These are phyloP conservation scores for Malus asiatica DNA, from an alignment of 306 rosid species.

Conservation along the genomic window DNA sequence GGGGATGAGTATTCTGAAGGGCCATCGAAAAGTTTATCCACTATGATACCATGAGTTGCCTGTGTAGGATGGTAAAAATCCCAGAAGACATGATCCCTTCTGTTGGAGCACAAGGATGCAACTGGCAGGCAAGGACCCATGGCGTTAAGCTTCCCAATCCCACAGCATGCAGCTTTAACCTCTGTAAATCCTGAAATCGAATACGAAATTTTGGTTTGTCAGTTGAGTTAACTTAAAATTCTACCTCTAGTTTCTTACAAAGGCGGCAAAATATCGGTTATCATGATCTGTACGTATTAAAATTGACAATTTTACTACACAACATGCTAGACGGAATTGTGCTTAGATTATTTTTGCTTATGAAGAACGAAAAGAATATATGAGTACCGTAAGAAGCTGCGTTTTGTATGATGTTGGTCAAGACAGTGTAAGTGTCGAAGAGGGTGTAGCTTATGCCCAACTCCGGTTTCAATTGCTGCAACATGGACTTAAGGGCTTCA, in stretches of 20 bases:
- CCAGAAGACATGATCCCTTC: slow-evolving; percentile 65
- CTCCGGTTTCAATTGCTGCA: slow-evolving; percentile 32
- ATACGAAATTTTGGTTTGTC: not conserved
- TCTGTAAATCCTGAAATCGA: slow-evolving; percentile 51
- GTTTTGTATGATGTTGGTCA: slow-evolving; percentile 26
- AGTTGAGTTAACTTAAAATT: not conserved
- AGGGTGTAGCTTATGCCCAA: slow-evolving; percentile 37
- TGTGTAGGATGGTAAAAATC: slow-evolving; percentile 70
- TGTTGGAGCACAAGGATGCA: slow-evolving; percentile 44
- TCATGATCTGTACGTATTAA: not conserved
- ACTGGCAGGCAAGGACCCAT: slow-evolving; percentile 38
- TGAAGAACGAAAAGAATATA: not conserved
- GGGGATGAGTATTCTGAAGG: slow-evolving; percentile 42
- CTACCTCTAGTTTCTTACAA: not conserved
- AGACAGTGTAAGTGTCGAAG: slow-evolving; percentile 33
- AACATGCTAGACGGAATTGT: not conserved
- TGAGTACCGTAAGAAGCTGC: slow-evolving; percentile 39
- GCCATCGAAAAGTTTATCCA: slow-evolving; percentile 44
- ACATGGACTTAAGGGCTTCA: slow-evolving; percentile 39
- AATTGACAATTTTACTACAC: not conserved
- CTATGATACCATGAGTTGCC: slow-evolving; percentile 34
- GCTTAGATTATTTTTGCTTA: not conserved
- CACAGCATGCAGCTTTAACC: slow-evolving; percentile 67
- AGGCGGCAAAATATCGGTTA: not conserved
- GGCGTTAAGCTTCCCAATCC: slow-evolving; percentile 49